Conservation (phyloP, 768 basidiomycete species). For the Hericium erinaceus region DNA sequence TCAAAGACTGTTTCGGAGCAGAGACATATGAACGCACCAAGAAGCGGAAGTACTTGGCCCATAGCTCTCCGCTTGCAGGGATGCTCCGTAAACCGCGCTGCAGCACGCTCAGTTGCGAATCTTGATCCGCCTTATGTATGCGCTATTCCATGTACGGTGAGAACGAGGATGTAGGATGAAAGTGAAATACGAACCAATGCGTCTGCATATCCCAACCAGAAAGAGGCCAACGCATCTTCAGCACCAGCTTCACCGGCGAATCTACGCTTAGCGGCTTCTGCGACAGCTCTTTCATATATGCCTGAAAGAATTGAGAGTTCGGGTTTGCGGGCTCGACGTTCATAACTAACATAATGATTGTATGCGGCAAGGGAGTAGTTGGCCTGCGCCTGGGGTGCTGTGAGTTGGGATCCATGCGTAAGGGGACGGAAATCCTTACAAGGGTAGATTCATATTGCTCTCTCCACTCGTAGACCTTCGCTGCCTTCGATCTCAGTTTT, state of each 20-base stretch:
- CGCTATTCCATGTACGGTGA: slow-evolving; percentile 27
- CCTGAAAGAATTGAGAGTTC: slow-evolving; percentile 46
- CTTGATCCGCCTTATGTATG: slow-evolving; percentile 33
- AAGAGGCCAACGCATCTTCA: slow-evolving; percentile 48
- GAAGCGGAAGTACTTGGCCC: slow-evolving; percentile 69
- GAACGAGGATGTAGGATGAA: not conserved
- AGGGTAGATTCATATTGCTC: slow-evolving; percentile 54
- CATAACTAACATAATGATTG: slow-evolving; percentile 51
- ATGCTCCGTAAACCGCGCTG: slow-evolving; percentile 61
- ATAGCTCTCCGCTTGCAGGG: slow-evolving; percentile 68
- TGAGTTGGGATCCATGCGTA: slow-evolving; percentile 5
- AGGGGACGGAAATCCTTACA: slow-evolving; percentile 29
- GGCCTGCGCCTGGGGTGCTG: slow-evolving; percentile 12
- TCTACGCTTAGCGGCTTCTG: slow-evolving; percentile 55
- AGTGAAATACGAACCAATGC: slow-evolving; percentile 40
- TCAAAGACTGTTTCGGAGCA: not conserved
- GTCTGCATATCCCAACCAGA: slow-evolving; percentile 73
- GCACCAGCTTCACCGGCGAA: slow-evolving; percentile 45
- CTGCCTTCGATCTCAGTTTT: slow-evolving; percentile 51
- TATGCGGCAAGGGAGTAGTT: slow-evolving; percentile 47
- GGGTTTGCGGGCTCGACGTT: slow-evolving; percentile 51
- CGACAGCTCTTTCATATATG: slow-evolving; percentile 67
- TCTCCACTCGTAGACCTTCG: slow-evolving; percentile 52
- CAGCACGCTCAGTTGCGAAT: slow-evolving; percentile 33
- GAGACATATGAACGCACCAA: slow-evolving; percentile 34